Evolutionary conservation across 116 monocot genomes (phyloP).

Genomic region (Dioscorea cayenensis): DNA sequence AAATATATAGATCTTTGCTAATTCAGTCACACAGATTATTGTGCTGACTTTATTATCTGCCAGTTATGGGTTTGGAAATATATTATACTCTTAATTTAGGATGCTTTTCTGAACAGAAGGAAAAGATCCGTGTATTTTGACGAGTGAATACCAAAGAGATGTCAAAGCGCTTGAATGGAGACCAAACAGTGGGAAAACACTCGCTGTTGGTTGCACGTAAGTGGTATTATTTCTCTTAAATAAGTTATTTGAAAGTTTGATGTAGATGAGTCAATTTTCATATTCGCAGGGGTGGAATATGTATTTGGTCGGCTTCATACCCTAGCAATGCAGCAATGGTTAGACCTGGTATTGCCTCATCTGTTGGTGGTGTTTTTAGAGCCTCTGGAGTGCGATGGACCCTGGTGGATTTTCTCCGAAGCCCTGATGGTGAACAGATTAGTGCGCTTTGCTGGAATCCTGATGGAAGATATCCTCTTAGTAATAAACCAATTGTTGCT

Average conservation of each 20-base stretch:
- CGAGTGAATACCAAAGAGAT: constrained; percentile 66
- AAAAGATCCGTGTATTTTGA: constrained; percentile 72
- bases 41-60: background rate
- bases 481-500: background rate
- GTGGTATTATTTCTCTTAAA: constrained; percentile 8
- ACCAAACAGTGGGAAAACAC: constrained; percentile 85
- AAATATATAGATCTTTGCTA: background rate
- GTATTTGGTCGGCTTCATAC: constrained; percentile 95
- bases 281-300: constrained; percentile 69
- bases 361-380: constrained; percentile 48
- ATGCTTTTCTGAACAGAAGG: constrained; percentile 31
- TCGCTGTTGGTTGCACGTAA: constrained; percentile 83
- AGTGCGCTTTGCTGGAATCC: constrained; percentile 80
- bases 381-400: constrained; percentile 71
- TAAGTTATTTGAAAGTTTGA: background rate
- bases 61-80: background rate
- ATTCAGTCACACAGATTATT: background rate
- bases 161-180: constrained; percentile 80
- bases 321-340: constrained; percentile 65
- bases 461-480: constrained; percentile 87
- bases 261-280: constrained; percentile 5
- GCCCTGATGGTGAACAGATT: constrained; percentile 51
- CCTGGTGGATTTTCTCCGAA: constrained; percentile 76
- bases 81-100: background rate
- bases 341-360: constrained; percentile 54